Percentiles rank a stretch among this genome's conserved stretches.
Conservation (phyloP, 768 basidiomycete species). For the Kwoniella newhampshirensis region DNA sequence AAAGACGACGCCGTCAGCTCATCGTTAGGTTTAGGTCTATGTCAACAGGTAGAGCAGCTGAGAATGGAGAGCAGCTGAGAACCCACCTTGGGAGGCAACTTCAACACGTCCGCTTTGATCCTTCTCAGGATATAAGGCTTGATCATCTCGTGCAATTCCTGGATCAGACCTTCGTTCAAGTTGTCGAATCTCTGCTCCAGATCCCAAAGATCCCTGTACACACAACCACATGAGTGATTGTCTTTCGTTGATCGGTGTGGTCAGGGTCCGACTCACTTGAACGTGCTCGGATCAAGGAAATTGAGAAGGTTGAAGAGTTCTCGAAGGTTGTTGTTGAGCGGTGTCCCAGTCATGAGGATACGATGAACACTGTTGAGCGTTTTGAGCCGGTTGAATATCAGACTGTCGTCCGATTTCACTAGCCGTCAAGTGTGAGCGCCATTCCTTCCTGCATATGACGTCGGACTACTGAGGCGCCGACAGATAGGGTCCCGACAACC, state of each 20-base stretch:
- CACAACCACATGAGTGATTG: not conserved
- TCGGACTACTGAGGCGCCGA: slow-evolving; percentile 5
- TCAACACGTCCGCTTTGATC: slow-evolving; percentile 86
- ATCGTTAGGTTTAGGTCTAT: not conserved
- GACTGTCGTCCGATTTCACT: slow-evolving; percentile 76
- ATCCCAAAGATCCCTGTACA: slow-evolving; percentile 68
- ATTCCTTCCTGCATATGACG: not conserved
- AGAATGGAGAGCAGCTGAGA: not conserved
- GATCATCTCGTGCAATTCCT: slow-evolving; percentile 72
- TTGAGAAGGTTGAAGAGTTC: slow-evolving; percentile 97
- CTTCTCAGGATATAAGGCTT: slow-evolving; percentile 88
- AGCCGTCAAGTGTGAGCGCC: not conserved
- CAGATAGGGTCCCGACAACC: slow-evolving; percentile 52
- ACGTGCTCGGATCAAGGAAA: slow-evolving; percentile 62
- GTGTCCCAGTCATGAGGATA: slow-evolving; percentile 92
- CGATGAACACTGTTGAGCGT: slow-evolving; percentile 76
- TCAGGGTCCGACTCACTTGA: slow-evolving; percentile 44
- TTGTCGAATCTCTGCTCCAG: slow-evolving; percentile 70
- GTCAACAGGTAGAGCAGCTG: slow-evolving; percentile 1
- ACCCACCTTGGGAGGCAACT: slow-evolving; percentile 77
- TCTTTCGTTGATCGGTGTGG: too few species aligned
- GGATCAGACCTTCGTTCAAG: slow-evolving; percentile 75
- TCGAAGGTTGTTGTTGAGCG: slow-evolving; percentile 92
- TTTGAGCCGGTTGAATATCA: slow-evolving; percentile 78
- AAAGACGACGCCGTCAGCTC: not conserved